Evolutionary conservation across 2,329 filamentous ascomycete species (phyloP).

Genomic region (Huntiella abstrusa): DNA sequence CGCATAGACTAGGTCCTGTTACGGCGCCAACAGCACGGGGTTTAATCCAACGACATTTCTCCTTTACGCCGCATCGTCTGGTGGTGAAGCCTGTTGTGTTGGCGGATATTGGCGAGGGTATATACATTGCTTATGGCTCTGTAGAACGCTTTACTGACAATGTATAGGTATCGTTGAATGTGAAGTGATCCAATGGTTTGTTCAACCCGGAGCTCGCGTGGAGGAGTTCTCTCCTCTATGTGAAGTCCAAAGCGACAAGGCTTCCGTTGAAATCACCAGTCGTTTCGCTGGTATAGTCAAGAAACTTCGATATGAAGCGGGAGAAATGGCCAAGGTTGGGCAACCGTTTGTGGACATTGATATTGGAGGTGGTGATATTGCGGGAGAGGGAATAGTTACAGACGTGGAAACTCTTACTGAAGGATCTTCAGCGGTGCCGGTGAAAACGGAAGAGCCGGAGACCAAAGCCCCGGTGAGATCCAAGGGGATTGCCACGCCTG

Average conservation of each 20-base stretch:
- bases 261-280: slow-evolving; percentile 77
- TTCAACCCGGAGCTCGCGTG: slow-evolving; percentile 82
- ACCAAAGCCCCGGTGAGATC: slow-evolving; percentile 29
- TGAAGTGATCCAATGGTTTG: slow-evolving; percentile 99
- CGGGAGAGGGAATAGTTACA: background rate
- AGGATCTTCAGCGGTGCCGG: slow-evolving; percentile 14
- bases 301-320: slow-evolving; percentile 85
- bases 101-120: slow-evolving; percentile 74
- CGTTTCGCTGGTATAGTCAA: slow-evolving; percentile 90
- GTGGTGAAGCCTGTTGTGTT: slow-evolving; percentile 63
- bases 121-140: slow-evolving; percentile 12
- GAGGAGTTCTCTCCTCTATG: slow-evolving; percentile 97
- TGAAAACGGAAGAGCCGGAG: slow-evolving; percentile 16
- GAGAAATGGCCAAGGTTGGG: slow-evolving; percentile 90
- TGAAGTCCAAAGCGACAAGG: slow-evolving; percentile 97
- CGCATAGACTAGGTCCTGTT: no score
- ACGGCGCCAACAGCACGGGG: slow-evolving; percentile 14
- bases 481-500: slow-evolving; percentile 71
- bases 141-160: background rate
- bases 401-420: slow-evolving; percentile 5
- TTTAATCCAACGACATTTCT: no score
- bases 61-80: slow-evolving; percentile 13
- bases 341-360: slow-evolving; percentile 92
- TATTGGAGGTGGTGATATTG: slow-evolving; percentile 51
- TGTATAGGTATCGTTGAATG: slow-evolving; percentile 79